phyloP scores from a whole-genome alignment of 345 rosid genomes.

The Syzygium oleosum region DNA sequence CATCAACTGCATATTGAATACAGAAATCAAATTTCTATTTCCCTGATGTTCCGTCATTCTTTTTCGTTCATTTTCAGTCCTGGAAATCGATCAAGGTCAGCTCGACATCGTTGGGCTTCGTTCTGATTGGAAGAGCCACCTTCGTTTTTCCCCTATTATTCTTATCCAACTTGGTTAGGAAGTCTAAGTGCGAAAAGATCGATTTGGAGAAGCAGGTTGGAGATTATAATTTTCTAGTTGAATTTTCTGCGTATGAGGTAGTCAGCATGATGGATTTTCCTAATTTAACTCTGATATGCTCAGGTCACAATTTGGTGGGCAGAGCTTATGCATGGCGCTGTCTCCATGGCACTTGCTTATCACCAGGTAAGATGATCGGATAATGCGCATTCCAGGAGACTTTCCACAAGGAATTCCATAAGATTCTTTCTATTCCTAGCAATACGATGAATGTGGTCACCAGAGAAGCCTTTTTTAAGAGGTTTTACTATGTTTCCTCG shows the following conservation, averaged over 20 bases:
- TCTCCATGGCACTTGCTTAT: constrained; percentile 41
- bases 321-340: constrained; percentile 35
- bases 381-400: background rate
- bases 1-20: background rate
- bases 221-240: background rate
- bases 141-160: constrained; percentile 27
- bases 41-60: background rate
- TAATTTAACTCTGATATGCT: background rate
- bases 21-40: background rate
- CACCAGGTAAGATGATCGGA: constrained; percentile 16
- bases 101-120: constrained; percentile 20
- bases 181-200: constrained; percentile 12
- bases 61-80: constrained; percentile 14
- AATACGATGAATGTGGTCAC: no score
- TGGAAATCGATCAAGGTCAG: constrained; percentile 29
- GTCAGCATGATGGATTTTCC: no score
- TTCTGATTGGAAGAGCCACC: constrained; percentile 35
- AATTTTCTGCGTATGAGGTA: background rate
- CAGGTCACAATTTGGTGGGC: constrained; percentile 44
- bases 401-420: background rate
- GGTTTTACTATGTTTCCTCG: background rate
- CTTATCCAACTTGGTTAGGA: constrained; percentile 31
- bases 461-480: no score
- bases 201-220: constrained; percentile 18
- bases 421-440: background rate